A percentile compares a stretch with the other conserved stretches of the same genome.
phyloP scores from a whole-genome alignment of 768 basidiomycete genomes.

The Amanita inopinata region DNA sequence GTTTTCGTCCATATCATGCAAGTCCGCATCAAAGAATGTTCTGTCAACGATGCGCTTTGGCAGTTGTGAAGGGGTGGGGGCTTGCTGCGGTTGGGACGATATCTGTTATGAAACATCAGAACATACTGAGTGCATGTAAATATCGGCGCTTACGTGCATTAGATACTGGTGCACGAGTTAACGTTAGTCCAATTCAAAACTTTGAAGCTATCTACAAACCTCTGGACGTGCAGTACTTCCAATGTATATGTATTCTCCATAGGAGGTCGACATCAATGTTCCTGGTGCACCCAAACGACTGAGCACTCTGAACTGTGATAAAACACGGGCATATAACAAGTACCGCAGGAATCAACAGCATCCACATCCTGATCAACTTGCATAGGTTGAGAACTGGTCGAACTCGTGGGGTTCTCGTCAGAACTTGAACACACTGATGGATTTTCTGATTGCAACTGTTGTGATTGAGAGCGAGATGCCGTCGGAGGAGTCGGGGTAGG shows the following conservation, averaged over 20 bases:
- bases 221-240: constrained; percentile 63
- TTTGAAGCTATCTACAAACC: constrained; percentile 23
- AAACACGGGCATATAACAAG: background rate
- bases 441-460: background rate
- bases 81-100: background rate
- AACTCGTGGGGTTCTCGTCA: background rate
- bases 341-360: constrained; percentile 34
- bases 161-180: constrained; percentile 32
- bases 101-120: background rate
- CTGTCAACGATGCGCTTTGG: constrained; percentile 25
- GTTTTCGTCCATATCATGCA: constrained; percentile 22
- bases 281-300: constrained; percentile 40
- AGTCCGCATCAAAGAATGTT: constrained; percentile 25
- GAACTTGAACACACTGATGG: too few species aligned
- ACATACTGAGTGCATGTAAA: background rate
- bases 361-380: constrained; percentile 21
- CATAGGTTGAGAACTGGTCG: constrained; percentile 4
- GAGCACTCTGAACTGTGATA: background rate
- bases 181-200: background rate
- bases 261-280: constrained; percentile 32
- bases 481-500: constrained; percentile 3
- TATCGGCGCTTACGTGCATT: constrained; percentile 33
- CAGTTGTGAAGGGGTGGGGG: constrained; percentile 19
- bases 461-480: background rate
- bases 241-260: constrained; percentile 46